Percentiles rank a stretch among this genome's conserved stretches.
phyloP scores from a whole-genome alignment of 2,329 filamentous ascomycete species.

The Aspergillus phoenicis region DNA sequence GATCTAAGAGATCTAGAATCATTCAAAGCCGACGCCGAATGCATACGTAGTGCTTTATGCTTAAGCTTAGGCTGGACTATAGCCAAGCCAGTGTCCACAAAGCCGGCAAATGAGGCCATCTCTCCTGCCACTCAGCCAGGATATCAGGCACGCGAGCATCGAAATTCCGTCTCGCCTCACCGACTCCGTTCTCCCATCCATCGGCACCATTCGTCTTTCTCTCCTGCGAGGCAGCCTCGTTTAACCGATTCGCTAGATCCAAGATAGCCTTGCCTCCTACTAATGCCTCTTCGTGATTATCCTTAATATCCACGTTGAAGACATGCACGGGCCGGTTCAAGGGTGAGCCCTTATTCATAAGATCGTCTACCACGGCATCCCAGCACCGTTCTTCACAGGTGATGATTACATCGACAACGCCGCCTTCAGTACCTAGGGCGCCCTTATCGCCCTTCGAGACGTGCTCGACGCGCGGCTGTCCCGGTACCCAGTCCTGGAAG shows the following conservation, averaged over 20 bases:
- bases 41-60: too few relatives aligned
- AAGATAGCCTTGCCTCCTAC: slow-evolving; percentile 89
- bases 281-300: slow-evolving; percentile 95
- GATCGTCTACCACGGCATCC: slow-evolving; percentile 94
- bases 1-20: too few relatives aligned
- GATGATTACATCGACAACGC: slow-evolving; percentile 89
- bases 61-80: slow-evolving; percentile 43
- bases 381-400: slow-evolving; percentile 98
- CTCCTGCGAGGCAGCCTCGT: slow-evolving; percentile 77
- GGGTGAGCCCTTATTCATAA: slow-evolving; percentile 80
- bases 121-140: slow-evolving; percentile 88
- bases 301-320: slow-evolving; percentile 97
- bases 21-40: too few relatives aligned
- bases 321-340: slow-evolving; percentile 94
- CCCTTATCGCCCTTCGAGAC: slow-evolving; percentile 71
- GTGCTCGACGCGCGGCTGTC: slow-evolving; percentile 77
- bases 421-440: slow-evolving; percentile 77
- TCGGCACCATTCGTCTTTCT: slow-evolving; percentile 64
- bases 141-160: slow-evolving; percentile 94
- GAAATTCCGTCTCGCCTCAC: slow-evolving; percentile 72
- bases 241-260: slow-evolving; percentile 83
- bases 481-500: slow-evolving; percentile 96
- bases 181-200: slow-evolving; percentile 70
- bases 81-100: slow-evolving; percentile 97
- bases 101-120: slow-evolving; percentile 87